Base-by-base conservation (phyloP, 1,139 yeast genomes). In the Yamadazyma diddensiae region DNA sequence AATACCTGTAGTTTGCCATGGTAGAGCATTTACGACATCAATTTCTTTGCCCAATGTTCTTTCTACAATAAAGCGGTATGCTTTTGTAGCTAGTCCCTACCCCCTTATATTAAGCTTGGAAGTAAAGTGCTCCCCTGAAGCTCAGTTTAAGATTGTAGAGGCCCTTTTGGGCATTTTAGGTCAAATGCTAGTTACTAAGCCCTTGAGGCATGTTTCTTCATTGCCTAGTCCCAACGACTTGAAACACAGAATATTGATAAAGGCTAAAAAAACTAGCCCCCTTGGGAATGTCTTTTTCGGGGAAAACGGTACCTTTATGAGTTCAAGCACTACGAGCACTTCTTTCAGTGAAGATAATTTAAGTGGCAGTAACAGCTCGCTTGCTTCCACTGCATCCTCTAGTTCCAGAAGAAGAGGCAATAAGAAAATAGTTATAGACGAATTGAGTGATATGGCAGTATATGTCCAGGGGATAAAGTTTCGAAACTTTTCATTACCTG, bases 21-120 rank as follows among this genome's bases (percentile, higher is more conserved):
- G 98, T 0, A 63, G 81, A 33, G 74, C 95, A 1, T 76, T 92
- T 39, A 87, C 97, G 0, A 68, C 82, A 0, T 73, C 88, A 0
- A 77, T 92, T 15, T 75, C 79, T 1, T 71, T 92, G 30, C 57
- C 64, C 13, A 80, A 82, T 43, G 97, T 90, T 2, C 59, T 88
- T 10, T 74, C 71, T 29, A 76, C 88, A 0, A 76, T 92, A 9
- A 73, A 81, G 42, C 82, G 86, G 52, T 87, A 86, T 57, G 95
- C 95, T 0, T 94, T 94, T 55, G 77, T 84, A 13, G 65, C 87
- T 0, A 76, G 95, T 0, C 90, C 94, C 0, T 81, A 70, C 39
- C 99, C 99, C 0, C 62, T 94, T 29, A 82, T 92, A 13, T 52
- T 94, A n/a, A 88, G 97, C 8, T 66, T 94, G 21, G 98, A 94